These are phyloP conservation scores for Auxenochlorella pyrenoidosa DNA, from an alignment of 139 green algal genomes.

Conservation along the genomic window DNA sequence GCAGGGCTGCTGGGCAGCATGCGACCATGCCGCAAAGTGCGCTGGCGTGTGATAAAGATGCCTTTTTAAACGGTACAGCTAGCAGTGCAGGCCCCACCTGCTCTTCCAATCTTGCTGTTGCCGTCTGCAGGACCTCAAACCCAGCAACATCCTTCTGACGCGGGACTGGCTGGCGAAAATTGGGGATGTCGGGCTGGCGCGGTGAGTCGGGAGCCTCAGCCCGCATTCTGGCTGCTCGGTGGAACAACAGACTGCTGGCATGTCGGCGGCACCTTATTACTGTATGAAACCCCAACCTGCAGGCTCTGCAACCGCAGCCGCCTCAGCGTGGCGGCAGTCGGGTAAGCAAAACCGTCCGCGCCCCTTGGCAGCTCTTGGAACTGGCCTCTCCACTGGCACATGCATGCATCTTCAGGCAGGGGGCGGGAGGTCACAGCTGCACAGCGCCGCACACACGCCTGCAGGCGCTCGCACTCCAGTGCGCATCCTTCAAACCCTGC, in stretches of 20 bases:
- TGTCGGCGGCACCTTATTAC: neutral
- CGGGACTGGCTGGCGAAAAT: slow-evolving; percentile 35
- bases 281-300: neutral
- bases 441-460: no score
- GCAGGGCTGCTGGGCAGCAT: neutral
- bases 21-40: no score
- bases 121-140: slow-evolving; percentile 31
- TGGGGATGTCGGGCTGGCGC: slow-evolving; percentile 37
- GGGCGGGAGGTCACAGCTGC: no score
- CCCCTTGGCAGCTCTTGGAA: neutral
- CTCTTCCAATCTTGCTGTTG: no score
- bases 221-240: neutral
- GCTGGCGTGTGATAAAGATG: no score
- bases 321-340: neutral
- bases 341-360: neutral
- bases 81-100: no score
- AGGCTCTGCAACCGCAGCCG: slow-evolving; percentile 1
- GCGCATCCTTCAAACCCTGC: no score
- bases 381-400: neutral
- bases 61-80: no score
- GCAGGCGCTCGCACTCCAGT: no score
- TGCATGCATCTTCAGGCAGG: no score
- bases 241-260: neutral
- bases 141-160: slow-evolving; percentile 38
- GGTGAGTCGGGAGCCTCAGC: neutral